phyloP scores from a whole-genome alignment of 106 monocot genomes.

The Dendrobium huoshanense region DNA sequence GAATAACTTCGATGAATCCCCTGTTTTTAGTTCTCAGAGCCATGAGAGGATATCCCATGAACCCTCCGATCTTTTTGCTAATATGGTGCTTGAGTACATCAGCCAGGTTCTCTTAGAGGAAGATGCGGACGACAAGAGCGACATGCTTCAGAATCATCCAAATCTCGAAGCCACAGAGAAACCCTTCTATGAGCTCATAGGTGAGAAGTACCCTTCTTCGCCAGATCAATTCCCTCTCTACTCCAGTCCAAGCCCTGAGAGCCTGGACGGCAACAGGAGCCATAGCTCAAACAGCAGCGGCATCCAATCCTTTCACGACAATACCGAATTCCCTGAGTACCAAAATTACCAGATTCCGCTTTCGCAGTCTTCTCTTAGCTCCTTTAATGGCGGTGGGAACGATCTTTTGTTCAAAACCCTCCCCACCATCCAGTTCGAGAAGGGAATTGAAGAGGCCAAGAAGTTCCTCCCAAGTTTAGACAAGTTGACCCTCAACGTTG shows the following conservation, averaged over 20 bases:
- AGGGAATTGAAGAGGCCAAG: constrained; percentile 40
- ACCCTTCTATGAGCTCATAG: constrained; percentile 34
- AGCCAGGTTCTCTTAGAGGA: constrained; percentile 18
- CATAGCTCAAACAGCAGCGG: not conserved
- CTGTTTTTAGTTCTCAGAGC: not conserved
- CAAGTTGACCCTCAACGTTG: constrained; percentile 21
- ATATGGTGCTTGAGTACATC: constrained; percentile 14
- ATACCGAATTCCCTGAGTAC: not conserved
- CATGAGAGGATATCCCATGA: not conserved
- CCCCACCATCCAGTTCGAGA: constrained; percentile 29
- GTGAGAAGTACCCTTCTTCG: constrained; percentile 19
- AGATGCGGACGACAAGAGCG: constrained; percentile 15
- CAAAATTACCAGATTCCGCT: not conserved
- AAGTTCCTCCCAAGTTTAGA: constrained; percentile 52
- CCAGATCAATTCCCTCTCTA: constrained; percentile 9
- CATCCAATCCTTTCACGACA: not conserved
- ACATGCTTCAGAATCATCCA: constrained; percentile 9
- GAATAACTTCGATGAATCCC: not conserved
- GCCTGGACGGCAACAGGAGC: constrained; percentile 13
- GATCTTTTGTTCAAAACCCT: constrained; percentile 8
- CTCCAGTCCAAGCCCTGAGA: constrained; percentile 17
- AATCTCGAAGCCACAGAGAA: constrained; percentile 25
- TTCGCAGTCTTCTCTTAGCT: too few relatives aligned
- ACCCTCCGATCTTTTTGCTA: constrained; percentile 1
- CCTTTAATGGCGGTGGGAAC: not conserved